phyloP scores from a whole-genome alignment of 495 filamentous ascomycete genomes.

The Aspergillus indologenus region DNA sequence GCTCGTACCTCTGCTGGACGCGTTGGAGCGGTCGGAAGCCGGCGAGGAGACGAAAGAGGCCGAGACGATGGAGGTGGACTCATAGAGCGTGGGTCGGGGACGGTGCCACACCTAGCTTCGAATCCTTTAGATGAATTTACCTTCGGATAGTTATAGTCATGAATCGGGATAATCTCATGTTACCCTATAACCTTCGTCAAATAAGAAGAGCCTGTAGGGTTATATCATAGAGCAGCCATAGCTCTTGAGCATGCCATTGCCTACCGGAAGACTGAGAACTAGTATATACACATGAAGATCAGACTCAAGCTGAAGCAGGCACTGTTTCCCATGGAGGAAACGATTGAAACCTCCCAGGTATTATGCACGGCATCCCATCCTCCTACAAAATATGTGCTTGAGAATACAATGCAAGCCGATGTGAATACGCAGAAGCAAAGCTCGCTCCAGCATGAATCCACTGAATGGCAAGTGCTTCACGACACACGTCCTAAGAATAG shows the following conservation, averaged over 20 bases:
- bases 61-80: constrained; percentile 83
- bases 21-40: constrained; percentile 68
- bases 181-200: neutral
- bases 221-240: neutral
- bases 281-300: too few relatives aligned
- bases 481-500: too few relatives aligned
- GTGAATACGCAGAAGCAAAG: neutral
- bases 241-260: constrained; percentile 7
- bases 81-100: constrained; percentile 38
- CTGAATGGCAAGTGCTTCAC: neutral
- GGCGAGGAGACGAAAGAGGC: constrained; percentile 56
- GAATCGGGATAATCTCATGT: constrained; percentile 3
- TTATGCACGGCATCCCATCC: too few relatives aligned
- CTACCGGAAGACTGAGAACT: too few relatives aligned
- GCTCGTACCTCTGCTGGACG: constrained; percentile 63
- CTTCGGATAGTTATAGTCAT: constrained; percentile 2
- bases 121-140: neutral
- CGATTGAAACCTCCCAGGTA: too few relatives aligned
- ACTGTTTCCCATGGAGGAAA: too few relatives aligned
- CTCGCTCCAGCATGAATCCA: neutral
- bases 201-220: neutral
- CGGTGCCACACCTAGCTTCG: neutral
- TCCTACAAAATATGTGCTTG: too few relatives aligned
- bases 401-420: neutral
- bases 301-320: too few relatives aligned